Evolutionary conservation across 768 basidiomycete species (phyloP).

Genomic region (Boletellus sp.): DNA sequence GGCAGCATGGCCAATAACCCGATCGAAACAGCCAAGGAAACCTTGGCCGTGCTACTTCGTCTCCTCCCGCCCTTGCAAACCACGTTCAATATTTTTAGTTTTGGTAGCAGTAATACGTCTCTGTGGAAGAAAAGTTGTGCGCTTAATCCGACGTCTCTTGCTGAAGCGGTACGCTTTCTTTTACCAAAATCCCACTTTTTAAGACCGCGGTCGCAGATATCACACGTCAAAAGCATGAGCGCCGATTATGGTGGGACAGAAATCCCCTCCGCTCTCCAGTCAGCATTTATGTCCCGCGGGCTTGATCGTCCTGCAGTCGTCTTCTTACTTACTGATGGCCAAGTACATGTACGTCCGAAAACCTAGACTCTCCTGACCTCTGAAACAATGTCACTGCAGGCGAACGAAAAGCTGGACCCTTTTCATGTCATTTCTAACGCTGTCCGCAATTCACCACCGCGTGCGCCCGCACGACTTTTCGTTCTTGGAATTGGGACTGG

Average conservation of each 20-base stretch:
- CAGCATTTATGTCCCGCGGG: constrained; percentile 36
- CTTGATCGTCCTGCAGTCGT: constrained; percentile 41
- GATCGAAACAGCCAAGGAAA: constrained; percentile 47
- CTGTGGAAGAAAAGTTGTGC: constrained; percentile 37
- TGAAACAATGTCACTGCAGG: constrained; percentile 2
- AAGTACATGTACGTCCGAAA: constrained; percentile 29
- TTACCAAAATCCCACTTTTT: constrained; percentile 1
- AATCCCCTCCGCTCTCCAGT: constrained; percentile 38
- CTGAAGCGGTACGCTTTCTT: constrained; percentile 33
- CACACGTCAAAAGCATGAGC: constrained; percentile 37
- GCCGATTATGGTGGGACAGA: constrained; percentile 53
- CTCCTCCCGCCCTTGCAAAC: constrained; percentile 44
- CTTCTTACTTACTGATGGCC: constrained; percentile 60
- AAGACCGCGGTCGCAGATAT: constrained; percentile 29
- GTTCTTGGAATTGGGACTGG: constrained; percentile 53
- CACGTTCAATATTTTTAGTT: constrained; percentile 57
- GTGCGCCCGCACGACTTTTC: constrained; percentile 47
- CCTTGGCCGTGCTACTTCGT: constrained; percentile 44
- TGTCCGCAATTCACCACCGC: constrained; percentile 27
- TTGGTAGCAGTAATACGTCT: constrained; percentile 32
- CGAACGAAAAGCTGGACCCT: constrained; percentile 16
- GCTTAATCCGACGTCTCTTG: constrained; percentile 32
- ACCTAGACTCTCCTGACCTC: neutral
- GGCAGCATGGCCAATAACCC: constrained; percentile 47
- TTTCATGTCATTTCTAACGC: constrained; percentile 24